Base-by-base conservation (phyloP, 2,329 filamentous ascomycete species). In the Nemania sp. region DNA sequence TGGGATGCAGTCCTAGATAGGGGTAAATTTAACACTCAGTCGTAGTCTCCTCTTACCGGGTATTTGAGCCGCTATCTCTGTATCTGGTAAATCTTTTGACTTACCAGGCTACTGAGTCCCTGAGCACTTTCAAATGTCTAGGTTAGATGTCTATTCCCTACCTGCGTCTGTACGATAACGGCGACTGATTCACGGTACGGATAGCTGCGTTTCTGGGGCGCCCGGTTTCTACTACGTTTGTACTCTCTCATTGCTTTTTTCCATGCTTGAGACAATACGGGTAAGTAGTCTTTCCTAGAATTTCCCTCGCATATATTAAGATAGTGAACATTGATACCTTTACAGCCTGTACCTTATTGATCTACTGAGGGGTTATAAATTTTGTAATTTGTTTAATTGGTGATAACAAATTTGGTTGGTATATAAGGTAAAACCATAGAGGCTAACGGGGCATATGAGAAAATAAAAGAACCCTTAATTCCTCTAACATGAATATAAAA, bases 161-260 rank as follows among this genome's bases (percentile, higher is more conserved):
- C 29, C 41, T 59, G 29, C 38, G 15, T 51, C 56, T 57, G 65
- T 67, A 57, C 22, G 29, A 61, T 62, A 27, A 32, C 32, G 35
- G 62, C 56, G 47, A 45, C 51, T 27, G 24, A 58, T 62, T 38
- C 26, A 32, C 20, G 20, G 32, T 18, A 26, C 62, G 66, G 66
- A 62, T 68, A 65, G 55, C 61, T 64, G 61, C 61, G 64, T 62
- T 29, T 53, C 20, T 38, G n/a, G 51, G 35, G 43, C 8, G 38
- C 41, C 55, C 32, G 43, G 51, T 8, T 43, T 64, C 24, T 51
- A 24, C 49, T 38, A 11, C 24, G 22, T 27, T 24, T 55, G 49
- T 55, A n/a, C 32, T 49, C 20, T 5, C 8, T n/a, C 7, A 20
- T 29, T 24, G 1, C 18, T 51, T 47, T 22, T 51, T 24, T 45